Percentiles rank a stretch among this genome's conserved stretches.
Evolutionary conservation across 2,329 filamentous ascomycete species (phyloP).

Genomic region (Sporothrix globosa): DNA sequence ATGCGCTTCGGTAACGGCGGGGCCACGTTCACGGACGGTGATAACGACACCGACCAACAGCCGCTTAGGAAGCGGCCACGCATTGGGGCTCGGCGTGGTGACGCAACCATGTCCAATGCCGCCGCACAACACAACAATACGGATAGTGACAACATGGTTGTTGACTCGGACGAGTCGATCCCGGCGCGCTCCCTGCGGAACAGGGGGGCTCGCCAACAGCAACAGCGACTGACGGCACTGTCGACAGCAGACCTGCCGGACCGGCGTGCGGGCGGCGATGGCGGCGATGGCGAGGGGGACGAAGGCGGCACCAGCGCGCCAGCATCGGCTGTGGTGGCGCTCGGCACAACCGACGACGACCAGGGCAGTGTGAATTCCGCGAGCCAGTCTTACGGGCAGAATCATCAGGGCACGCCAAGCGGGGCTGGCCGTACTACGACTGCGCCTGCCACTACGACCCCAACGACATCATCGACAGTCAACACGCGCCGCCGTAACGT

Average conservation of each 20-base stretch:
- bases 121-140: not conserved
- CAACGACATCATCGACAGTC: not conserved
- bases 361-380: conserved; percentile 25
- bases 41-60: conserved; percentile 16
- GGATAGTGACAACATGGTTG: conserved; percentile 21
- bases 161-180: conserved; percentile 19
- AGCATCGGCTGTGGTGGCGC: conserved; percentile 24
- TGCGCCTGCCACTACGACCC: not conserved
- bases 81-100: not conserved
- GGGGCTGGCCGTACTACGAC: not conserved
- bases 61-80: conserved; percentile 30
- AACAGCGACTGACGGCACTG: conserved; percentile 2
- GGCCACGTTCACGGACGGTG: conserved; percentile 13
- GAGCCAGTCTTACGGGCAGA: conserved; percentile 25
- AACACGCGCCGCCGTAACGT: conserved; percentile 7
- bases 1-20: not conserved
- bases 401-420: not conserved
- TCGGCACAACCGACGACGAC: conserved; percentile 30
- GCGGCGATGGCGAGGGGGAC: not conserved
- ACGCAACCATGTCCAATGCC: not conserved
- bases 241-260: not conserved
- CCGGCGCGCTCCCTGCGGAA: not conserved
- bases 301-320: not conserved
- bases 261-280: not conserved
- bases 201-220: not conserved